phyloP scores from a whole-genome alignment of 208 protist genomes.

The Acanthamoeba healyi region DNA sequence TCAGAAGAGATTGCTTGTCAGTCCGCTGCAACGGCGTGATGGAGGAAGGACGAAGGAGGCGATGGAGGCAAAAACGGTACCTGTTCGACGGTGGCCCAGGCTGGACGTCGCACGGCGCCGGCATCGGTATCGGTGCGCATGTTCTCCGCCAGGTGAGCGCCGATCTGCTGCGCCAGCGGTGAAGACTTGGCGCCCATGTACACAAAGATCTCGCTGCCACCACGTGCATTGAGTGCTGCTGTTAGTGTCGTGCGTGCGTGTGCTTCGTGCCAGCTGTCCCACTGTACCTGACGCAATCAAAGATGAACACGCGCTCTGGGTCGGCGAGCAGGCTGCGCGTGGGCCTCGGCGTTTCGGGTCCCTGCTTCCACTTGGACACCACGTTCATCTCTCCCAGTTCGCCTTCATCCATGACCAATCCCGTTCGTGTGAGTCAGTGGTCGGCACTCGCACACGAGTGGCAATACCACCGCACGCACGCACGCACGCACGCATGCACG shows the following conservation, averaged over 20 bases:
- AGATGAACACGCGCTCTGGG: constrained; percentile 19
- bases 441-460: no score
- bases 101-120: not conserved
- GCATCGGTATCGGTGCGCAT: constrained; percentile 30
- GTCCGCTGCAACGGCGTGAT: no score
- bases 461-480: no score
- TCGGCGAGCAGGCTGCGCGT: not conserved
- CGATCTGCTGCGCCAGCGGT: constrained; percentile 31
- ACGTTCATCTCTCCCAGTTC: constrained; percentile 19
- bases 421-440: not conserved
- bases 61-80: no score
- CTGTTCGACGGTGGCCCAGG: constrained; percentile 45
- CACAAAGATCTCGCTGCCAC: constrained; percentile 11
- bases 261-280: not conserved
- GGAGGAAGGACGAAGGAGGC: not conserved
- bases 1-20: not conserved
- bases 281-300: constrained; percentile 22
- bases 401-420: not conserved
- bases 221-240: not conserved
- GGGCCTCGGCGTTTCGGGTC: constrained; percentile 3
- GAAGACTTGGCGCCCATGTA: constrained; percentile 25
- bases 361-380: constrained; percentile 53
- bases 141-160: constrained; percentile 18
- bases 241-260: not conserved
- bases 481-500: no score